These are phyloP conservation scores for Neonectria neomacrospora DNA, from an alignment of 2,329 filamentous ascomycete species.

Conservation along the genomic window DNA sequence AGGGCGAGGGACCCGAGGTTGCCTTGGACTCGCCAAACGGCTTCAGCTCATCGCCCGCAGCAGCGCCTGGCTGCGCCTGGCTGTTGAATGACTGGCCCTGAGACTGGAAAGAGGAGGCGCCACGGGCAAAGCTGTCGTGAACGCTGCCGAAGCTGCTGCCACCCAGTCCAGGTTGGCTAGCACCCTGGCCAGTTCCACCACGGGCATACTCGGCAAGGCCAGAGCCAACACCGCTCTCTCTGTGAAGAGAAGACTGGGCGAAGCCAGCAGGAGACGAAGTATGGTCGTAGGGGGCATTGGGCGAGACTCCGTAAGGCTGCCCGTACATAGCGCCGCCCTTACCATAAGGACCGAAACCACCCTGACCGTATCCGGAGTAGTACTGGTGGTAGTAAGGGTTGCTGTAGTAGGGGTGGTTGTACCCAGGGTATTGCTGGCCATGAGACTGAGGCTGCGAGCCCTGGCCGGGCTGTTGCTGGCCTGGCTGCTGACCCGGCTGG, in stretches of 20 bases:
- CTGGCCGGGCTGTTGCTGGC: constrained; percentile 57
- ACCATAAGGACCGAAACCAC: constrained; percentile 63
- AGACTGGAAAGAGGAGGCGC: constrained; percentile 64
- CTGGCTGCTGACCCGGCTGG: constrained; percentile 57
- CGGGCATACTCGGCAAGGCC: constrained; percentile 67
- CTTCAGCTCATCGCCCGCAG: constrained; percentile 66
- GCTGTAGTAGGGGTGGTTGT: constrained; percentile 68
- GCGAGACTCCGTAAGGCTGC: constrained; percentile 67
- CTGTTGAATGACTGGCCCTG: constrained; percentile 66
- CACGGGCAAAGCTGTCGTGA: constrained; percentile 66
- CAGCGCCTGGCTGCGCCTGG: constrained; percentile 58
- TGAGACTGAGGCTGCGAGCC: constrained; percentile 58
- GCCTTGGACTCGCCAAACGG: constrained; percentile 68
- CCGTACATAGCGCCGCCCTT: constrained; percentile 64
- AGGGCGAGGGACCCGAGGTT: constrained; percentile 65
- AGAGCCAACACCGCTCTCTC: constrained; percentile 61
- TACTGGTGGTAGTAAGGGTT: constrained; percentile 73
- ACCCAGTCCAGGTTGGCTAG: constrained; percentile 61
- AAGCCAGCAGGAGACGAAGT: constrained; percentile 65
- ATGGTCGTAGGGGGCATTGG: constrained; percentile 68
- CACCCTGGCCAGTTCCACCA: constrained; percentile 60
- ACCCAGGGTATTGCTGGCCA: constrained; percentile 63
- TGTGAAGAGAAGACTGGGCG: constrained; percentile 64
- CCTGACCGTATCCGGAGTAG: constrained; percentile 66
- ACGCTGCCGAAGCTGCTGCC: constrained; percentile 63